A percentile compares a stretch with the other conserved stretches of the same genome.
These are phyloP conservation scores for Cylindrodendrum hubeiense DNA, from an alignment of 2,329 filamentous ascomycete species.

Conservation along the genomic window DNA sequence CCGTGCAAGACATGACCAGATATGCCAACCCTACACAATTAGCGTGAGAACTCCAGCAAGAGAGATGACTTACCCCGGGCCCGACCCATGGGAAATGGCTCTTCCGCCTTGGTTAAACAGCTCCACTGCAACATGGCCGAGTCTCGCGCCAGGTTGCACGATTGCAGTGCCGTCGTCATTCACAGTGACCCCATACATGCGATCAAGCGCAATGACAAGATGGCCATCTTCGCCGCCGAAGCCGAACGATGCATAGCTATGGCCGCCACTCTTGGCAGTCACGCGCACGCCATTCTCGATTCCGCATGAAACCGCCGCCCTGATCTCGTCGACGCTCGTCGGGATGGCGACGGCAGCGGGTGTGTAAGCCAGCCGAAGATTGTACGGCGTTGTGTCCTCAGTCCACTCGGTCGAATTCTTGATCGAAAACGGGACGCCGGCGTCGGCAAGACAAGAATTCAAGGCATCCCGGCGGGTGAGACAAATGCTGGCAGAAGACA, in stretches of 20 bases:
- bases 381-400: constrained; percentile 49
- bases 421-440: constrained; percentile 35
- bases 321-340: constrained; percentile 53
- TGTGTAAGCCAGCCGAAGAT: constrained; percentile 48
- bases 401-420: constrained; percentile 46
- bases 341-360: constrained; percentile 50
- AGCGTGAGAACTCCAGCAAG: background rate
- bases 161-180: constrained; percentile 32
- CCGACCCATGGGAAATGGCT: constrained; percentile 65
- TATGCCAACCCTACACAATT: constrained; percentile 42
- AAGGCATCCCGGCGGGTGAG: constrained; percentile 26
- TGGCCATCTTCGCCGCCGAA: constrained; percentile 56
- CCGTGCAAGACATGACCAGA: constrained; percentile 46
- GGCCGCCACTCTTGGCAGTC: constrained; percentile 64
- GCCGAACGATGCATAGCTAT: constrained; percentile 65
- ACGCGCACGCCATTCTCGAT: constrained; percentile 57
- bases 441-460: constrained; percentile 41
- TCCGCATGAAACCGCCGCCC: constrained; percentile 61
- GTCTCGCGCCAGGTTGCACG: constrained; percentile 59
- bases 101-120: constrained; percentile 53
- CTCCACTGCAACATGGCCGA: constrained; percentile 60
- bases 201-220: constrained; percentile 55
- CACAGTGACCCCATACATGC: constrained; percentile 50
- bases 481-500: constrained; percentile 3
- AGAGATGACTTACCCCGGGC: constrained; percentile 58